Evolutionary conservation across 768 basidiomycete genomes (phyloP).

Genomic region (Russula virescens): DNA sequence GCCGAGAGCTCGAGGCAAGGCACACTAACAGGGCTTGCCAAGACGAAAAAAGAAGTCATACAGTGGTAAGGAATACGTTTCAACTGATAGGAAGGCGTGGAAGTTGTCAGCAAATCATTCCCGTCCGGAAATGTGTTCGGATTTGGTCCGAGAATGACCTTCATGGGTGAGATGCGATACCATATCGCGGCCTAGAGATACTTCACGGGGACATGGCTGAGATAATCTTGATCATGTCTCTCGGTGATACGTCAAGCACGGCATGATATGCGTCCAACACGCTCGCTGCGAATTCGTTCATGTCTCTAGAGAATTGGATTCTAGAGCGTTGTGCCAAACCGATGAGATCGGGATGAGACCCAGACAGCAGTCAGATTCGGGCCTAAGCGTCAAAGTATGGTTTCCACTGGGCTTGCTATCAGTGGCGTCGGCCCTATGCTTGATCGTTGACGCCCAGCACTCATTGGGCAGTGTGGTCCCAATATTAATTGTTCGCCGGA

Average conservation of each 20-base stretch:
- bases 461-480: neutral
- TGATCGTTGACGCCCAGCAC: too few species aligned
- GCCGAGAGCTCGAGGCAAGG: neutral
- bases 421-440: neutral
- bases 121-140: neutral
- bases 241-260: too few species aligned
- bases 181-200: neutral
- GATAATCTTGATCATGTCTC: neutral
- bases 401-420: neutral
- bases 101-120: slow-evolving; percentile 1
- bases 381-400: too few species aligned
- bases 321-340: neutral
- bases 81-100: neutral
- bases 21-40: neutral
- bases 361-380: neutral
- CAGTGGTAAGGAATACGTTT: neutral
- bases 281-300: too few species aligned
- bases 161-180: neutral
- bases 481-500: neutral
- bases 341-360: neutral
- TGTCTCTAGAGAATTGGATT: too few species aligned
- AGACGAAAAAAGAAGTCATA: neutral
- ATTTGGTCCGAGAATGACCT: neutral
- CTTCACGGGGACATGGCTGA: neutral
- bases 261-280: neutral